These are phyloP conservation scores for Linum usitatissimum DNA, from an alignment of 345 rosid species.

Conservation along the genomic window DNA sequence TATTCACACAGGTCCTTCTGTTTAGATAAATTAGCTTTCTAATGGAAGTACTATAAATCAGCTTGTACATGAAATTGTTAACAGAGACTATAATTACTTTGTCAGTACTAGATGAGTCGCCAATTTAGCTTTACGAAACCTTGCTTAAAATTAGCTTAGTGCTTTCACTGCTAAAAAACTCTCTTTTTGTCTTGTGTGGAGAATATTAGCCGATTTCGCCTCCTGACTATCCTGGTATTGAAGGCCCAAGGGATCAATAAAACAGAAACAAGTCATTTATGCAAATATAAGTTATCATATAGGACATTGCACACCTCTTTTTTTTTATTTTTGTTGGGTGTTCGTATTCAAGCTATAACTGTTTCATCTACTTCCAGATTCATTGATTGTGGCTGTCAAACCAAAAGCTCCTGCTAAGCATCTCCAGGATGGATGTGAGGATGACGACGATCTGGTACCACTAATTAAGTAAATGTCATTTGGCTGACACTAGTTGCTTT, in stretches of 20 bases:
- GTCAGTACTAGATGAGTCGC: neutral
- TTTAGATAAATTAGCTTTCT: neutral
- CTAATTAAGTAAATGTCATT: conserved; percentile 3
- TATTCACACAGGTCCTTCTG: neutral
- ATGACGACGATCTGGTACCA: conserved; percentile 52
- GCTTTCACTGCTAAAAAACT: too few species aligned
- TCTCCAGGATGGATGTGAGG: conserved; percentile 37
- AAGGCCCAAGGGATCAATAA: too few species aligned
- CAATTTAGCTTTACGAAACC: neutral
- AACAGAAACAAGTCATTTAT: too few species aligned
- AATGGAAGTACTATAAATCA: neutral
- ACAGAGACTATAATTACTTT: neutral
- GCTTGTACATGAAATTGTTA: neutral
- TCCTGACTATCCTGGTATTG: too few species aligned
- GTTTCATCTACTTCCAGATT: conserved; percentile 30
- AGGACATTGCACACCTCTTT: neutral
- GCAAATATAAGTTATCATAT: neutral
- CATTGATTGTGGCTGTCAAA: conserved; percentile 62
- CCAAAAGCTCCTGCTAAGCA: conserved; percentile 58
- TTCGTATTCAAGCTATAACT: neutral
- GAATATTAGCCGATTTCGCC: too few species aligned
- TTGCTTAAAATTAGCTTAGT: neutral
- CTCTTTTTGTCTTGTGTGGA: too few species aligned
- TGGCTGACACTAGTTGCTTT: conserved; percentile 6
- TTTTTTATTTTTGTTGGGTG: neutral